Evolutionary conservation across 2,329 filamentous ascomycete species (phyloP).

Genomic region (Emmonsia crescens): DNA sequence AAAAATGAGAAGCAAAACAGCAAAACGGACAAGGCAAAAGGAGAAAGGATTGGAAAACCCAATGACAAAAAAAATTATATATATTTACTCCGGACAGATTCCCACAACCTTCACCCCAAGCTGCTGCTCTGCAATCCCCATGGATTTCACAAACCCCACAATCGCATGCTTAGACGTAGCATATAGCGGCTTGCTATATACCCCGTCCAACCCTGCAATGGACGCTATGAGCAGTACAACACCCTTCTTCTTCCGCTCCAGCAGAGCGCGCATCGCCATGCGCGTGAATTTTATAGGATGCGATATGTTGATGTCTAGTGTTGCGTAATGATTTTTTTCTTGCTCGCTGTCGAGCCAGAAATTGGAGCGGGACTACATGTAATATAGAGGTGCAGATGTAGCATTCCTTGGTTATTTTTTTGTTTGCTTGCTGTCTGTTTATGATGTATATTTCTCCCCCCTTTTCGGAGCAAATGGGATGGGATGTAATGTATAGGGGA

Average conservation of each 20-base stretch:
- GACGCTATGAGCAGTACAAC: slow-evolving; percentile 26
- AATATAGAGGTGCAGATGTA: neutral
- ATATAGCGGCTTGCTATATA: slow-evolving; percentile 25
- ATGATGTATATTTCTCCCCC: neutral
- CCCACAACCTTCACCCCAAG: slow-evolving; percentile 27
- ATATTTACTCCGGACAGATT: slow-evolving; percentile 22
- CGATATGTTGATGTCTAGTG: slow-evolving; percentile 26
- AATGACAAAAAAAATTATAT: neutral
- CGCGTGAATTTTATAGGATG: slow-evolving; percentile 31
- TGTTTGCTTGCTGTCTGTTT: neutral
- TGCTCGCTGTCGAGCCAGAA: slow-evolving; percentile 30
- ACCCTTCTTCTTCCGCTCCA: slow-evolving; percentile 23
- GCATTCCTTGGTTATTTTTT: neutral
- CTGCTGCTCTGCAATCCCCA: slow-evolving; percentile 22
- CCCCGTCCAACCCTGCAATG: slow-evolving; percentile 19
- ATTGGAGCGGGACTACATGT: slow-evolving; percentile 18
- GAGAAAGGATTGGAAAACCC: too few species aligned
- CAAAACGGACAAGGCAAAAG: neutral
- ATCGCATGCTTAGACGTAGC: slow-evolving; percentile 29
- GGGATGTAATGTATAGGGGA: too few species aligned
- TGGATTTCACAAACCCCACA: slow-evolving; percentile 28
- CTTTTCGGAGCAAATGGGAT: neutral
- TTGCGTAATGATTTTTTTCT: slow-evolving; percentile 17
- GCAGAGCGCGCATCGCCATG: slow-evolving; percentile 22
- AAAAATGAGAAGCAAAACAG: neutral